Base-by-base conservation (phyloP, 2,329 filamentous ascomycete genomes). In the Rachicladosporium sp. region DNA sequence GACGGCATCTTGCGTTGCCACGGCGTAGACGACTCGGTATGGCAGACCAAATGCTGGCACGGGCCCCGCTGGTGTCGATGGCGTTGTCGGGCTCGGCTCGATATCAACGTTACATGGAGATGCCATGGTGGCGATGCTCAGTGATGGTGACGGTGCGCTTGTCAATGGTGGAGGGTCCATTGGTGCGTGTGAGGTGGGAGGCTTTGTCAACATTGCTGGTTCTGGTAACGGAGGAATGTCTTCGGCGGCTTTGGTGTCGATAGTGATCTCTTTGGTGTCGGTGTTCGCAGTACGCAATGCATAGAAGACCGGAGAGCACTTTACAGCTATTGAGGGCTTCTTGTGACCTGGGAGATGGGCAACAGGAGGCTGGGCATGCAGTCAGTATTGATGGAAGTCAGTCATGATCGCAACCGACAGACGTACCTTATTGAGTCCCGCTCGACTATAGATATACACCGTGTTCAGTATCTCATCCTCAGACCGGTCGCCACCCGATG, bases 401-500 rank as follows among this genome's bases (percentile, higher is more conserved):
- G 15, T 19, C 15, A 5, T 19, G 5, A 19, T 19, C 5, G 5
- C 15, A 19, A 19, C 15, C 15, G 15, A 19, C 15, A 19, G 15
- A 19, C 15, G 5, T 19, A 19, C 15, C 15, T 93, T 95, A 65
- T 95, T 96, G 55, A 98, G 86, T 15, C 91, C 91, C 23, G 88
- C 91, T 51, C 91, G 74, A 0, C 89, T 95, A 61, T 98, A 98
- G 39, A 98, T 91, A 62, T 98, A 98, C 13, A 98, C 93, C 0
- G 91, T 98, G 57, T 98, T 98, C 52, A 83, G 87, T 37, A 95
- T 74, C 49, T 98, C 89, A 50, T 91, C 89, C 1, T 73, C 73
- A 0, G 77, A 72, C 59, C 88, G 93, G 2, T 70, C 57, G n/a
- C 69, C 65, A 46, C 87, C 74, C 13, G 79, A 67, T 35, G 77